phyloP scores from a whole-genome alignment of 768 basidiomycete genomes.

The Rhodosporidiobolus odoratus region DNA sequence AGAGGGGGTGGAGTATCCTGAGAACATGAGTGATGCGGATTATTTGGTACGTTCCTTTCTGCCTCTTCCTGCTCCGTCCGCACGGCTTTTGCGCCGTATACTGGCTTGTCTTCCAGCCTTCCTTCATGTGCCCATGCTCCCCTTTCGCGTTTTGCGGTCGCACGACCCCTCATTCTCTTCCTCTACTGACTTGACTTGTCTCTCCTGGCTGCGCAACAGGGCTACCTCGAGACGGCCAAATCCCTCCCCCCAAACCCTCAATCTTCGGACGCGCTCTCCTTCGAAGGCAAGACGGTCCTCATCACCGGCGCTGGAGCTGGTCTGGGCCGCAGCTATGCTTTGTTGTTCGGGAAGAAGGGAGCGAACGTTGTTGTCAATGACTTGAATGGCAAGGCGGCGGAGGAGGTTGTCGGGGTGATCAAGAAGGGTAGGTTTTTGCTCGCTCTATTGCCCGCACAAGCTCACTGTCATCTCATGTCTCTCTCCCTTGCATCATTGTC shows the following conservation, averaged over 20 bases:
- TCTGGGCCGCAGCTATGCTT: conserved; percentile 82
- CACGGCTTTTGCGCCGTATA: too few species aligned
- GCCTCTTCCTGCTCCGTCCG: not conserved
- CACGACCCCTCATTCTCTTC: too few species aligned
- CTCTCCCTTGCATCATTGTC: too few species aligned
- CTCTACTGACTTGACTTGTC: conserved; percentile 43
- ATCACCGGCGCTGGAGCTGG: conserved; percentile 94
- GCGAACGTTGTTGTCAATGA: conserved; percentile 97
- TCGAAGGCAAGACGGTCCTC: conserved; percentile 83
- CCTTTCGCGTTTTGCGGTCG: too few species aligned
- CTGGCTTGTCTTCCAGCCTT: too few species aligned
- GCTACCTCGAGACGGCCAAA: conserved; percentile 61
- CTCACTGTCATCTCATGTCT: too few species aligned
- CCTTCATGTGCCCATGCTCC: too few species aligned
- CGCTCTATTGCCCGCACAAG: not conserved
- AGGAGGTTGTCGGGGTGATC: conserved; percentile 79
- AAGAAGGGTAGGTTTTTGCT: conserved; percentile 56
- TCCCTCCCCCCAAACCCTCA: conserved; percentile 64
- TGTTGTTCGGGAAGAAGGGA: conserved; percentile 86
- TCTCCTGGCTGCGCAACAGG: conserved; percentile 43
- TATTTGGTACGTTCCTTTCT: conserved; percentile 53
- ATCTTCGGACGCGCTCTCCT: conserved; percentile 64
- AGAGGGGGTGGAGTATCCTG: conserved; percentile 61
- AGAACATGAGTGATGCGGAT: conserved; percentile 57
- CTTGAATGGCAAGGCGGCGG: conserved; percentile 77